phyloP scores from a whole-genome alignment of 495 filamentous ascomycete species.

The Hapsidospora chrysogenum region DNA sequence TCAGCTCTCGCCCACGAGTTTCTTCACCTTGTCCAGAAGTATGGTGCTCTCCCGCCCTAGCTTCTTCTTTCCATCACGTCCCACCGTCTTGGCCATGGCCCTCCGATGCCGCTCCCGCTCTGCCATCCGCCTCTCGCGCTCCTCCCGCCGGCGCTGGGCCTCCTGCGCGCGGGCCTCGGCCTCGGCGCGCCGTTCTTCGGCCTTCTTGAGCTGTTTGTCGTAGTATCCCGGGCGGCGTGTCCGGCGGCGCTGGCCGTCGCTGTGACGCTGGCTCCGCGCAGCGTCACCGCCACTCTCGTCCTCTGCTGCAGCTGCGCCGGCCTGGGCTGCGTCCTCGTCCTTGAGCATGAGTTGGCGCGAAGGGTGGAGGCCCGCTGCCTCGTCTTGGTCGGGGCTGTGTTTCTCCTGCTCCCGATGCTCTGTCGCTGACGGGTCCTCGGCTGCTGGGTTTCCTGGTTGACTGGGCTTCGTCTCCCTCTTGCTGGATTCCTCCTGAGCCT shows the following conservation, averaged over 20 bases:
- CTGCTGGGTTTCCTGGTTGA: background rate
- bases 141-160: slow-evolving; percentile 33
- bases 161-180: slow-evolving; percentile 43
- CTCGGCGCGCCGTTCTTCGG: slow-evolving; percentile 45
- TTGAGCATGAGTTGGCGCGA: slow-evolving; percentile 45
- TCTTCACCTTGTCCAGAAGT: slow-evolving; percentile 65
- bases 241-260: slow-evolving; percentile 14
- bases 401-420: background rate
- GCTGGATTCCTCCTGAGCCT: slow-evolving; percentile 35
- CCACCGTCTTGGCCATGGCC: slow-evolving; percentile 56
- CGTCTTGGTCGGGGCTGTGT: slow-evolving; percentile 1
- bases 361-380: slow-evolving; percentile 38
- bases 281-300: too few species aligned
- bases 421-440: slow-evolving; percentile 3
- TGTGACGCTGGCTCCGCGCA: background rate
- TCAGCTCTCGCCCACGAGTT: slow-evolving; percentile 42
- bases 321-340: slow-evolving; percentile 5
- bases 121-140: slow-evolving; percentile 36
- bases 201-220: slow-evolving; percentile 56
- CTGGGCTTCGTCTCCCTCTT: slow-evolving; percentile 4
- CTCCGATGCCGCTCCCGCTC: slow-evolving; percentile 46
- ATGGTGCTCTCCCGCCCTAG: slow-evolving; percentile 75
- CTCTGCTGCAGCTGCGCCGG: slow-evolving; percentile 9
- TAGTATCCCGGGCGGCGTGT: slow-evolving; percentile 51
- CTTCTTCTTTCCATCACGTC: slow-evolving; percentile 64